Evolutionary conservation across 73 alveolate species (phyloP).

Genomic region (Paramecium sonneborni): DNA sequence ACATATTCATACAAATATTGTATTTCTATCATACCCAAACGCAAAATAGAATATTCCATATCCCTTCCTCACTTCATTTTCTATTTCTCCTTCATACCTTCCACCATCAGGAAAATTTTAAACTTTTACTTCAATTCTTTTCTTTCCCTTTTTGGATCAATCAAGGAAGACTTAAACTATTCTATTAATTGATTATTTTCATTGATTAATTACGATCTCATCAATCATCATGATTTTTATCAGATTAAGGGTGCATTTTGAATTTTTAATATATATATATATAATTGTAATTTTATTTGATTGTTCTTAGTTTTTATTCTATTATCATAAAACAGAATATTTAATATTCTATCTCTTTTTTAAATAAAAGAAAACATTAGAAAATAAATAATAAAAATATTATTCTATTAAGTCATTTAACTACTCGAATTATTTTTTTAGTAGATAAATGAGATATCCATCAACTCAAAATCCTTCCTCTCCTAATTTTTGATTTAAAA

Average conservation of each 20-base stretch:
- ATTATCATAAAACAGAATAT: too few relatives aligned
- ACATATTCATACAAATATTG: constrained; percentile 10
- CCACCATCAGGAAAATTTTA: constrained; percentile 62
- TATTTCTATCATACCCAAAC: not conserved
- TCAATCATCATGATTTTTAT: constrained; percentile 7
- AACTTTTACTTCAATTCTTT: constrained; percentile 48
- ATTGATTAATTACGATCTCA: not conserved
- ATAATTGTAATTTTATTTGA: too few relatives aligned
- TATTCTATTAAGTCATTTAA: too few relatives aligned
- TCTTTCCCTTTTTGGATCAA: constrained; percentile 28
- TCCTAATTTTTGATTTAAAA: not conserved
- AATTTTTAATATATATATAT: not conserved
- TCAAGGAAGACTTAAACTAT: not conserved
- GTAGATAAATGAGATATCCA: too few relatives aligned
- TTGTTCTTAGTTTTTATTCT: too few relatives aligned
- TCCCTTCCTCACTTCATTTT: constrained; percentile 58
- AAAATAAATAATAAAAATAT: too few relatives aligned
- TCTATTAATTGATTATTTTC: constrained; percentile 38
- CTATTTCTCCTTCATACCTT: constrained; percentile 64
- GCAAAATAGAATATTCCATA: constrained; percentile 50
- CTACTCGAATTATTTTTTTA: too few relatives aligned
- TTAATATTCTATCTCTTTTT: too few relatives aligned
- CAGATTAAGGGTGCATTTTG: constrained; percentile 18
- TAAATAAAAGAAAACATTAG: too few relatives aligned
- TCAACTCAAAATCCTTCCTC: not conserved